Base-by-base conservation (phyloP, 1,139 yeast species). In the Sugiyamaella japonica region DNA sequence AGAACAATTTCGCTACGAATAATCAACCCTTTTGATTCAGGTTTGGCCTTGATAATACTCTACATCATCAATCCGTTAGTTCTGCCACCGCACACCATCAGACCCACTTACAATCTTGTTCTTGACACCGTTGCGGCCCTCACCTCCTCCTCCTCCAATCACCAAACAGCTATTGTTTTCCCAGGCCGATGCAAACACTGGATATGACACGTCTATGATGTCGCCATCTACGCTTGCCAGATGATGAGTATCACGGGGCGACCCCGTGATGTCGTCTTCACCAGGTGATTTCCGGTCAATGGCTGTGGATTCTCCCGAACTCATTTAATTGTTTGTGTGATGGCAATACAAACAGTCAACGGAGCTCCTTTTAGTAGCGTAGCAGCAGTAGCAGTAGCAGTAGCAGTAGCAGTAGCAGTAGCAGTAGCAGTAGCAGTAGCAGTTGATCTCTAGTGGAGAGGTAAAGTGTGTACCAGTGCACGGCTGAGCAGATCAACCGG, bases 71-170 rank as follows among this genome's bases (percentile, higher is more conserved):
- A 17, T 5, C 12, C n/a, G 49, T 36, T 37, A 52, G 45, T 17
- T 25, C 47, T 17, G 3, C 47, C 47, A 3, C 25, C 3, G 25
- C 46, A 23, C 15, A 37, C 12, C 32, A 10, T 32, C 44, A 13
- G 32, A 23, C 17, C 23, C 32, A 25, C 65, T 39, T 55, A 65
- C 67, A 63, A 91, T 76, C 68, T 87, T 89, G 70, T 91, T 91
- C 46, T 93, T 88, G 54, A 90, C 83, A 44, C 97, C 97, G 66
- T 89, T 85, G 73, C 67, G 85, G 13, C 96, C 96, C 70, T 89
- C 96, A 39, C 97, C 98, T 38, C 97, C 97, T 45, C 98, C 99
- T 42, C 99, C 99, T 5, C 90, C 83, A 29, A 86, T 87, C 52
- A 90, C 70, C 36, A 90, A 70, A 2, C 85, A 80, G 61, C 77